Base-by-base conservation (phyloP, 306 rosid genomes). In the Betula pendula region DNA sequence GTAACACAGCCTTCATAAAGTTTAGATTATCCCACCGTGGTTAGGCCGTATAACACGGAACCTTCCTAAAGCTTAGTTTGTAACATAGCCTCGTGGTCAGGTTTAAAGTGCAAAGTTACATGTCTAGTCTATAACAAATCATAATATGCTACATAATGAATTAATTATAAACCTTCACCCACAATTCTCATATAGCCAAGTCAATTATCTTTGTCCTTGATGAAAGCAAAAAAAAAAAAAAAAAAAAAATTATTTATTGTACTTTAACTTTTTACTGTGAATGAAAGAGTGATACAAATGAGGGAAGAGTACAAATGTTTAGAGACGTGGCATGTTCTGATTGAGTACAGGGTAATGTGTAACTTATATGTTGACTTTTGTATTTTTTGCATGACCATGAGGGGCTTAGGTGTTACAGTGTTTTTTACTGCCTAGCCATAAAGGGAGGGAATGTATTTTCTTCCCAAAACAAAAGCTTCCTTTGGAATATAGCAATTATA, bases 401-500 rank as follows among this genome's bases (percentile, higher is more conserved):
- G n/a, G 22, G 27, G 25, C 24, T n/a, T 8, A 52, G 8, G 24
- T 52, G 24, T 52, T n/a, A 52, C 11, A 3, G 12, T 49, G 1
- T 49, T 16, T 38, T 38, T 38, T 38, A 38, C 42, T 38, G 42
- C 42, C 42, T 38, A 38, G 1, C 42, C 42, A 6, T 38, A 38
- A 38, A 38, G 42, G 42, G 42, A 38, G 42, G 42, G 42, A 49
- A 49, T 49, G n/a, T 49, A 49, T 49, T 49, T 49, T 49, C 42
- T 15, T 49, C 53, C 71, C 38, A 25, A 70, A 56, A 38, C 70
- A 51, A 35, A 49, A 65, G 15, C 33, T 27, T 42, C 1, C 40
- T 9, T 35, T 62, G 19, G 16, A 51, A 66, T 19, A 68, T 20
- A 50, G 13, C 17, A 29, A 49, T 66, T 45, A 59, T 66, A 84